Percentiles rank a stretch among this genome's conserved stretches.
Conservation (phyloP, 176 grass and related monocot species). For the Secale cereale region DNA sequence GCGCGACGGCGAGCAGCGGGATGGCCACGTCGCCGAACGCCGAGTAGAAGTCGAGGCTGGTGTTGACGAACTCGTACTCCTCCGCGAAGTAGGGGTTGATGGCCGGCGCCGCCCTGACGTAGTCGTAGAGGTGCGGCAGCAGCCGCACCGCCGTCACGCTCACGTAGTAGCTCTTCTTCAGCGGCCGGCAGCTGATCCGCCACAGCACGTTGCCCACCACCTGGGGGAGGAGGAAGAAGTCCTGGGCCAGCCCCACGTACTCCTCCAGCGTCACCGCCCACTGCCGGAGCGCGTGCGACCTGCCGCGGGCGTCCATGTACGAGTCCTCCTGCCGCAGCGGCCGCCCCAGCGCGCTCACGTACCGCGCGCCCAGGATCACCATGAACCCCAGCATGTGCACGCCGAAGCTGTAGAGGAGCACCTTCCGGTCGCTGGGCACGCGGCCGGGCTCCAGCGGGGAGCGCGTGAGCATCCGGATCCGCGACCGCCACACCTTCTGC, state of each 20-base stretch:
- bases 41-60: conserved; percentile 87
- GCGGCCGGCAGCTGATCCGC: conserved; percentile 72
- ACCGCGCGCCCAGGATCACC: conserved; percentile 49
- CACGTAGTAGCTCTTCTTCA: conserved; percentile 73
- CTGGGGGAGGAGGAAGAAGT: conserved; percentile 85
- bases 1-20: conserved; percentile 50
- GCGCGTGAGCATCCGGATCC: conserved; percentile 72
- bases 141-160: conserved; percentile 71
- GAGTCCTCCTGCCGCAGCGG: conserved; percentile 33
- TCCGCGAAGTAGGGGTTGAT: conserved; percentile 89
- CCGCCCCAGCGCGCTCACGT: conserved; percentile 47
- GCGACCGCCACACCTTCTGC: conserved; percentile 86
- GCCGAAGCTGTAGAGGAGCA: conserved; percentile 47
- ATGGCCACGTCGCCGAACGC: conserved; percentile 79
- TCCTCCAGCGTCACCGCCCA: conserved; percentile 77
- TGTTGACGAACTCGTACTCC: conserved; percentile 91
- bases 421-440: conserved; percentile 68
- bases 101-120: conserved; percentile 57
- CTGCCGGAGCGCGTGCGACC: conserved; percentile 69
- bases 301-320: conserved; percentile 68
- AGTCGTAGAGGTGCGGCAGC: conserved; percentile 90
- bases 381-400: conserved; percentile 58
- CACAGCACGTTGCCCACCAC: conserved; percentile 77
- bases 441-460: conserved; percentile 70
- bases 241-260: conserved; percentile 77